Conservation (phyloP, 1,139 yeast species). For the Taiozyma sp. region DNA sequence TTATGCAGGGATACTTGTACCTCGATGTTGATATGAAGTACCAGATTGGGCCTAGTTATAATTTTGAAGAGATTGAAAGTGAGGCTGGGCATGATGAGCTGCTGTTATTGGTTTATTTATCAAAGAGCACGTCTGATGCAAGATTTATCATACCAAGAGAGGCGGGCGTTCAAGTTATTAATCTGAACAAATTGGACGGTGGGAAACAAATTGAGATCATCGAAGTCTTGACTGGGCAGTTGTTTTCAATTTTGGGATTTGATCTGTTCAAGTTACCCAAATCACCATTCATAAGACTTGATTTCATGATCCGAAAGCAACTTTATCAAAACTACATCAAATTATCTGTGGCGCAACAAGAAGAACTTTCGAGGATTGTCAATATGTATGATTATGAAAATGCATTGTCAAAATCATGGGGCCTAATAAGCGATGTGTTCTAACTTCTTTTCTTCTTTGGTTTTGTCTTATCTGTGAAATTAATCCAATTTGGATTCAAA, state of each 20-base stretch:
- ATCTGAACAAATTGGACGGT: not conserved
- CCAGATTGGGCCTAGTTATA: not conserved
- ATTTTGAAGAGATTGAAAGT: not conserved
- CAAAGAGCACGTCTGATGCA: not conserved
- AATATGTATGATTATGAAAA: not conserved
- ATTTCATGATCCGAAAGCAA: slow-evolving; percentile 7
- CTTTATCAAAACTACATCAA: not conserved
- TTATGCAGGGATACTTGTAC: not conserved
- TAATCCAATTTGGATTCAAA: slow-evolving; percentile 61
- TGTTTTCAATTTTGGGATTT: slow-evolving; percentile 2
- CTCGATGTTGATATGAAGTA: not conserved
- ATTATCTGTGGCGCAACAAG: not conserved
- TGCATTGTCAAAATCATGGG: slow-evolving; percentile 3
- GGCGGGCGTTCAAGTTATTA: not conserved
- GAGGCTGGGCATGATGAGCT: not conserved
- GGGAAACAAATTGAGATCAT: slow-evolving; percentile 1
- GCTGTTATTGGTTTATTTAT: not conserved
- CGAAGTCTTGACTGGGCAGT: slow-evolving; percentile 3
- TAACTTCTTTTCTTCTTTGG: slow-evolving; percentile 41
- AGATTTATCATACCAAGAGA: slow-evolving; percentile 1
- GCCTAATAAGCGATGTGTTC: not conserved
- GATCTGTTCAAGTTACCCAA: slow-evolving; percentile 4
- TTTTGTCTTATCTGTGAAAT: slow-evolving; percentile 61
- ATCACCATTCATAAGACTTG: slow-evolving; percentile 7
- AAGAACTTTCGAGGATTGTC: not conserved